A percentile compares a stretch with the other conserved stretches of the same genome.
Conservation (phyloP, 331 rosid genomes). For the Dryas integrifolia region DNA sequence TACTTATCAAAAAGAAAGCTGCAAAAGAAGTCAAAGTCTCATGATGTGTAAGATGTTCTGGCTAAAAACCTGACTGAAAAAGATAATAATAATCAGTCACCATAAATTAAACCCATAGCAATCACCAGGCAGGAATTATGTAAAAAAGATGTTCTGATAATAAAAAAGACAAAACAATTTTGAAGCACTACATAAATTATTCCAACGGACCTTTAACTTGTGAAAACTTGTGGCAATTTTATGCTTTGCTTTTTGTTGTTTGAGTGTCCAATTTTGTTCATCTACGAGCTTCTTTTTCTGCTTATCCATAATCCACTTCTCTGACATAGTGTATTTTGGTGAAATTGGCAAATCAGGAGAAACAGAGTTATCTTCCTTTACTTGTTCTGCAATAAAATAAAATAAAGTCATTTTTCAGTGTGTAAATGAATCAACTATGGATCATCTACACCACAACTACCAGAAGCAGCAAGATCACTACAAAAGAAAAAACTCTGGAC, state of each 20-base stretch:
- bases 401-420: slow-evolving; percentile 26
- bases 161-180: neutral
- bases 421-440: slow-evolving; percentile 18
- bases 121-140: neutral
- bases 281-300: slow-evolving; percentile 64
- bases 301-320: slow-evolving; percentile 80
- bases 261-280: slow-evolving; percentile 63
- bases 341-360: slow-evolving; percentile 48
- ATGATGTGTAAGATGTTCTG: neutral
- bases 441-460: slow-evolving; percentile 34
- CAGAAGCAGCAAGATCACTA: slow-evolving; percentile 13
- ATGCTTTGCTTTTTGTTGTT: slow-evolving; percentile 74
- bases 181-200: neutral
- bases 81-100: neutral
- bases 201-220: slow-evolving; percentile 65
- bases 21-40: neutral
- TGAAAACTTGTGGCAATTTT: slow-evolving; percentile 61
- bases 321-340: slow-evolving; percentile 84
- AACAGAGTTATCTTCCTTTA: slow-evolving; percentile 44
- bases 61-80: too few relatives aligned
- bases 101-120: neutral
- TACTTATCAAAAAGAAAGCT: neutral
- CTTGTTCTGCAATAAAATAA: slow-evolving; percentile 49
- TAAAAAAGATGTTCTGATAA: neutral
- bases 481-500: slow-evolving; percentile 8